Conservation (phyloP, 352 stramenopile species). For the Phytophthora pistaciae region DNA sequence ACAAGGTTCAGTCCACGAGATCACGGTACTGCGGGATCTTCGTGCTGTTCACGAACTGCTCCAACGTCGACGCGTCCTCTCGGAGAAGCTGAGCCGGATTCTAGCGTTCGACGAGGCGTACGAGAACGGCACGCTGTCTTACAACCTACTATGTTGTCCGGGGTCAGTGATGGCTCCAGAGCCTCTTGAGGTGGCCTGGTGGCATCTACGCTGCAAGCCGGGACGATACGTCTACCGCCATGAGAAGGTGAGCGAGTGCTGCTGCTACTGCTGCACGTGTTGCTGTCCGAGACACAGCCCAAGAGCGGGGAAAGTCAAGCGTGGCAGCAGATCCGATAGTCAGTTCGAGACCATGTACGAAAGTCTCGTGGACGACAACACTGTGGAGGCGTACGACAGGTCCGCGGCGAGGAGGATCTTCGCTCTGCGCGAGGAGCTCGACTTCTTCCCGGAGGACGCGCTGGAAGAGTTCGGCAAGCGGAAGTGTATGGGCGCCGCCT, state of each 20-base stretch:
- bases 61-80: constrained; percentile 49
- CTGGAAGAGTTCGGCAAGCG: constrained; percentile 67
- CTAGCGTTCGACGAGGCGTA: constrained; percentile 61
- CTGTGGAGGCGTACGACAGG: constrained; percentile 28
- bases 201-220: constrained; percentile 64
- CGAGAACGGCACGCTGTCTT: constrained; percentile 65
- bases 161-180: constrained; percentile 64
- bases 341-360: constrained; percentile 38
- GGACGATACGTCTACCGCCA: constrained; percentile 65
- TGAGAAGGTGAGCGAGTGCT: constrained; percentile 40
- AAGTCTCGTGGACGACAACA: constrained; percentile 34
- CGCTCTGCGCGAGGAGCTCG: constrained; percentile 69
- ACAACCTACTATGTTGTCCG: constrained; percentile 73
- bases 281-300: constrained; percentile 47
- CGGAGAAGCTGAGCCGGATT: constrained; percentile 65
- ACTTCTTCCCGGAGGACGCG: constrained; percentile 77
- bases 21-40: constrained; percentile 74
- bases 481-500: constrained; percentile 70
- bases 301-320: constrained; percentile 23
- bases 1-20: constrained; percentile 57
- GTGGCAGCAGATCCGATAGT: constrained; percentile 25
- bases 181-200: constrained; percentile 46
- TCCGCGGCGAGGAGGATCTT: constrained; percentile 30
- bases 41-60: constrained; percentile 67
- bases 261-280: constrained; percentile 52